Evolutionary conservation across 192 early-diverging fungal genomes (phyloP), one percentile per base, ranked within the genome.

Genomic region (Mortierella antarctica): DNA sequence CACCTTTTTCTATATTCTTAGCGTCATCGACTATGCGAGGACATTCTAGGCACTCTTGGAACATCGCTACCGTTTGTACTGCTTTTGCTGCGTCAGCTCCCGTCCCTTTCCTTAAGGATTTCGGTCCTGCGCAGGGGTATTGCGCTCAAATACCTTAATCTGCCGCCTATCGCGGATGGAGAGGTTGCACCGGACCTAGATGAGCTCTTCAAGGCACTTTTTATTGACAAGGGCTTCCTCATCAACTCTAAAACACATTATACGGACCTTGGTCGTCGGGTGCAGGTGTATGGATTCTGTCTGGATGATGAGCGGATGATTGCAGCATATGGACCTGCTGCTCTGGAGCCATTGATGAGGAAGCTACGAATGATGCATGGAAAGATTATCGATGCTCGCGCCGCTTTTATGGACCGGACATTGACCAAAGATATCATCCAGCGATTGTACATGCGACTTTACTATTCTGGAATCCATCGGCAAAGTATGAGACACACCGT

Each of bases 341-440:
- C 54, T 0, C 14, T 80, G 31, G 70, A 67, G 47, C 65, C 70
- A 0, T 3, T 80, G 21, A 21, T 72, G 10, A 62, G 46, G 41
- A 80, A 72, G 47, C 60, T 80, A 18, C 57, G 54, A 4, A 23
- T 51, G 13, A 80, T 71, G 47, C 69, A 80, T 63, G 77, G 77
- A 0, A 53, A 47, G 39, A 80, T 80, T 51, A 42, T 71, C 4
- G 75, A 78, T 45, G 48, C 66, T 5, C 62, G 75, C 10, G 75
- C 75, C 9, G 75, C 75, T 1, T 71, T 71, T 41, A 78, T 78
- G 75, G 75, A 78, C 8, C 75, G 75, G 7, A 78, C 75, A 9
- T 53, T 53, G 61, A 56, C 75, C 51, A 79, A 79, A 53, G 75
- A 79, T 52, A 56, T 66, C 14, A 79, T 79, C 44, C 75, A 79